Evolutionary conservation across 352 stramenopile species (phyloP).

Genomic region (Globisporangium mamillatum): DNA sequence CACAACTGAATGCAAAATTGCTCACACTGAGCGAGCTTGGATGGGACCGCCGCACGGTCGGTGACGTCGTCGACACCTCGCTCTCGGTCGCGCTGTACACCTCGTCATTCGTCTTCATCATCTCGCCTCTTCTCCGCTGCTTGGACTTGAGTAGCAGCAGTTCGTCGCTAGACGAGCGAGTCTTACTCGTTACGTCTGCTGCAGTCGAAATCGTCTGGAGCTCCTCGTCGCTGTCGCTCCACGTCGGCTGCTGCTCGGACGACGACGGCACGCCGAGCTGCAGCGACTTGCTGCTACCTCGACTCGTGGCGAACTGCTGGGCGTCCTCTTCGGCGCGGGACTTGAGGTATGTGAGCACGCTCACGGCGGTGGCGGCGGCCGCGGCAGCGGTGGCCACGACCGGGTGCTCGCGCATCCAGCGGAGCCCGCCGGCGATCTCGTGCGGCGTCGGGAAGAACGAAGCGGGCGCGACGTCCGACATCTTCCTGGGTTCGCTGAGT

Average conservation of each 20-base stretch:
- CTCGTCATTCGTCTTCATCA: conserved; percentile 31
- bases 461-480: conserved; percentile 54
- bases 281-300: conserved; percentile 9
- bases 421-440: conserved; percentile 72
- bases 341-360: conserved; percentile 63
- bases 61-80: conserved; percentile 45
- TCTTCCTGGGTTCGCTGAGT: conserved; percentile 16
- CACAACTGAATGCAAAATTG: conserved; percentile 17
- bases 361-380: conserved; percentile 65
- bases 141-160: conserved; percentile 13
- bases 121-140: conserved; percentile 24
- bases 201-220: background rate
- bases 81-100: conserved; percentile 66
- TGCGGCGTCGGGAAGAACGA: conserved; percentile 80
- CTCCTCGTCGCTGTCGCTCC: conserved; percentile 25
- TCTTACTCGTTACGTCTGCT: conserved; percentile 8
- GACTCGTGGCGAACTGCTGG: background rate
- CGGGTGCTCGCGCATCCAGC: conserved; percentile 71
- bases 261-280: background rate
- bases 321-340: conserved; percentile 25
- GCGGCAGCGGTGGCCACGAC: conserved; percentile 67
- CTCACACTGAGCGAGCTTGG: conserved; percentile 11
- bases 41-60: conserved; percentile 16
- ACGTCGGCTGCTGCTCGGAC: conserved; percentile 25
- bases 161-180: background rate